Base-by-base conservation (phyloP, 805 yeast species). In the Wickerhamiella slavikovae region DNA sequence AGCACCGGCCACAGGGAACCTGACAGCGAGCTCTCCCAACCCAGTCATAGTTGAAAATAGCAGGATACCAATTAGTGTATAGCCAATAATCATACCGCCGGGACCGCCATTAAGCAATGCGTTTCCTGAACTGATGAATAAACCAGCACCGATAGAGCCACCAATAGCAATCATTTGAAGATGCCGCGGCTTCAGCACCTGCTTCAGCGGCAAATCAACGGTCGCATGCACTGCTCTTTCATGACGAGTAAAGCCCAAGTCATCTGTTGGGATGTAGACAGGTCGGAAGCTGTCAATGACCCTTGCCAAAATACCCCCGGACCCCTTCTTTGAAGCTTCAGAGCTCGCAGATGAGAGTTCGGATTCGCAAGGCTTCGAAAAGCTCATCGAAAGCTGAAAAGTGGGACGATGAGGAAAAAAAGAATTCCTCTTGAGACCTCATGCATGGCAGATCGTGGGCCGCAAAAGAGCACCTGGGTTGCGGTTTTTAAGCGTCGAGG, bases 121-220 rank as follows among this genome's bases (percentile, higher is more conserved):
- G 13, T 55, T 50, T 23, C 79, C 80, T 9, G 69, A 57, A 40
- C 82, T 80, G 29, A 75, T 70, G 38, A 75, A 66, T 32, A 74
- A 51, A 47, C 85, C 83, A 3, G 80, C 71, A 39, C 85, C 85
- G 29, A 73, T 68, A 39, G 74, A 68, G 21, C 79, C 75, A 19
- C 79, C 79, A 24, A 75, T 61, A 23, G 80, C 72, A 41, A 75
- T 72, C 72, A 76, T 66, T 35, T 71, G 67, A 42, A 75, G 56
- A 49, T 74, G 83, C 44, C 80, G 59, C 4, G 58, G 40, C 36
- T 49, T 50, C 30, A 62, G 56, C 7, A 59, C 47, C 38, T 74
- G 55, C 21, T 60, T 50, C 49, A 62, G 45, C 2, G 64, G 66
- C 2, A 64, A 51, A 30, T 53, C 54, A 15, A 66, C 64, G 4